Evolutionary conservation across 148 eudicot species (phyloP), one percentile per base, ranked within the genome.

Genomic region (Talinum fruticosum): DNA sequence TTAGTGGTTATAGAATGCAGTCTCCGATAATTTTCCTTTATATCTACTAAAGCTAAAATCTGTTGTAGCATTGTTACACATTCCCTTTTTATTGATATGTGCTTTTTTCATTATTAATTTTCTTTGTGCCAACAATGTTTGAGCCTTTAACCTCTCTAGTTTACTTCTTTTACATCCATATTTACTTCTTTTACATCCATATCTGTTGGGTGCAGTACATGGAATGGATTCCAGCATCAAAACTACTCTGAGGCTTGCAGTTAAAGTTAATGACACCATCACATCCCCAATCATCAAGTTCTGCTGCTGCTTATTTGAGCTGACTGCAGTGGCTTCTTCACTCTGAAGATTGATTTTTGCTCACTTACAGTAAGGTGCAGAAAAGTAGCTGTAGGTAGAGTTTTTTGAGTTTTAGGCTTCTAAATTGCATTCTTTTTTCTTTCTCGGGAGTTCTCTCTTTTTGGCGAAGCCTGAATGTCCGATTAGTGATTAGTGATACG

Each of bases 331-430:
- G 19, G 71, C 21, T 67, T 67, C 45, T 19, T 35, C 45, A 32
- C 71, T 67, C 41, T 67, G 71, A 35, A 67, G 71, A 35, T 19
- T 33, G 41, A 61, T 18, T 67, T 67, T 67, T 67, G 41, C 34
- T 67, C 24, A 19, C 71, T 67, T 67, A 67, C 41, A 34, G n/a
- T n/a, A n/a, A n/a, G 71, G 71, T 67, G 24, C n/a, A 21, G 71
- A 35, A 67, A 67, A 35, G 44, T 34, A 34, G 71, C 71, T 19
- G 10, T 19, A 18, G 44, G 45, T 67, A 67, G 66, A 61, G 6
- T 2, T 59, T 61, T 61, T n/a, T 8, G 19, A 49, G 44, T 21
- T 54, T 54, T 54, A 0, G 61, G n/a, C 6, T 34, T 34, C 14
- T 67, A 3, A 6, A 6, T 67, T 33, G 36, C 35, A 30, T 19